A percentile compares a stretch with the other conserved stretches of the same genome.
These are phyloP conservation scores for Beta corolliflora DNA, from an alignment of 179 eudicot species.

Conservation along the genomic window DNA sequence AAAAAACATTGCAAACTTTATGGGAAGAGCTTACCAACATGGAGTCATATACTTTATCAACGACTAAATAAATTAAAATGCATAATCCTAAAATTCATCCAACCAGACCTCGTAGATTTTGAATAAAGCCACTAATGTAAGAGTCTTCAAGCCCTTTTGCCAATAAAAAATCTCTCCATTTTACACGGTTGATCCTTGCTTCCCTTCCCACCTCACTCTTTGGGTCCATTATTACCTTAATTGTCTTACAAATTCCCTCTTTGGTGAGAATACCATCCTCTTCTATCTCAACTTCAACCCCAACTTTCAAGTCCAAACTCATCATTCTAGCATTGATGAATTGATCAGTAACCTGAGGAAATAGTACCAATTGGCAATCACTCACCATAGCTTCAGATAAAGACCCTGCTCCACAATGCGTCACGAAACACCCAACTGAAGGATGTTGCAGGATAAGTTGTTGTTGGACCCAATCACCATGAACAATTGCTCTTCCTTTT, in stretches of 20 bases:
- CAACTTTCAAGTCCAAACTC: conserved; percentile 14
- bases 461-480: conserved; percentile 43
- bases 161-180: conserved; percentile 19
- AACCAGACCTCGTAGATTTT: neutral
- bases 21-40: no score
- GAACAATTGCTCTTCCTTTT: conserved; percentile 32
- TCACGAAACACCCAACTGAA: conserved; percentile 39
- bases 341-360: conserved; percentile 26
- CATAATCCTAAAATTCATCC: conserved; percentile 25
- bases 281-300: conserved; percentile 24
- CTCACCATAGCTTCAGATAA: conserved; percentile 36
- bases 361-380: conserved; percentile 33
- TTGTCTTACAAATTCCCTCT: conserved; percentile 7
- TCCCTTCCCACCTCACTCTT: conserved; percentile 12
- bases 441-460: conserved; percentile 33
- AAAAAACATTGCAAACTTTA: no score
- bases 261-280: conserved; percentile 7
- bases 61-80: no score
- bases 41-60: no score
- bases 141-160: conserved; percentile 12
- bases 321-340: conserved; percentile 25
- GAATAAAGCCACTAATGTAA: conserved; percentile 15
- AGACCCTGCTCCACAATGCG: conserved; percentile 37
- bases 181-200: conserved; percentile 9
- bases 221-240: conserved; percentile 6